phyloP scores from a whole-genome alignment of 805 yeast species.

The Priceomyces medius region DNA sequence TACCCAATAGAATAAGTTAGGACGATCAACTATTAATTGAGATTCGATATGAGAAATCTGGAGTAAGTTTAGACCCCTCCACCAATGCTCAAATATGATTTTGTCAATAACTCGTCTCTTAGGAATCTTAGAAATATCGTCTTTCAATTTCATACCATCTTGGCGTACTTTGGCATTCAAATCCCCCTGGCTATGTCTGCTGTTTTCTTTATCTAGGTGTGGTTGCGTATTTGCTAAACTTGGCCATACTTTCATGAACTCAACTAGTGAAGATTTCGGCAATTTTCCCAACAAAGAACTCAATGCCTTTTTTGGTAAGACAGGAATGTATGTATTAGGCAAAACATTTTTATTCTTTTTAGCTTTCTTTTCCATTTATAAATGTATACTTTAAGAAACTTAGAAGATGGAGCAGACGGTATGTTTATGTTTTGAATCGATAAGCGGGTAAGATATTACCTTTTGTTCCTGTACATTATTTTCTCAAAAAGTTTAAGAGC shows the following conservation, averaged over 20 bases:
- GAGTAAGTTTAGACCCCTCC: conserved; percentile 55
- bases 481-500: not conserved
- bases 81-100: conserved; percentile 52
- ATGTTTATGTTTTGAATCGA: conserved; percentile 2
- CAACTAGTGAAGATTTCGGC: conserved; percentile 32
- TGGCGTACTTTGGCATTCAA: conserved; percentile 18
- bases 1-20: conserved; percentile 47
- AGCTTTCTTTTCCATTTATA: conserved; percentile 5
- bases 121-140: conserved; percentile 15
- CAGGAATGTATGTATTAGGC: conserved; percentile 41
- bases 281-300: conserved; percentile 24
- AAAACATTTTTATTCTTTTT: conserved; percentile 22
- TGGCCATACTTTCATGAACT: conserved; percentile 36
- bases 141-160: conserved; percentile 14
- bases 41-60: conserved; percentile 74
- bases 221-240: conserved; percentile 30
- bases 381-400: not conserved
- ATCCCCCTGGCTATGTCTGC: conserved; percentile 17
- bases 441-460: conserved; percentile 2
- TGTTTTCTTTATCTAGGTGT: conserved; percentile 12
- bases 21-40: conserved; percentile 59
- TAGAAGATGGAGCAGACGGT: not conserved
- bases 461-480: not conserved
- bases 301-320: conserved; percentile 20
- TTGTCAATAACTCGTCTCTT: conserved; percentile 41